These are phyloP conservation scores for Eimeria necatrix DNA, from an alignment of 169 alveolate species.

Conservation along the genomic window DNA sequence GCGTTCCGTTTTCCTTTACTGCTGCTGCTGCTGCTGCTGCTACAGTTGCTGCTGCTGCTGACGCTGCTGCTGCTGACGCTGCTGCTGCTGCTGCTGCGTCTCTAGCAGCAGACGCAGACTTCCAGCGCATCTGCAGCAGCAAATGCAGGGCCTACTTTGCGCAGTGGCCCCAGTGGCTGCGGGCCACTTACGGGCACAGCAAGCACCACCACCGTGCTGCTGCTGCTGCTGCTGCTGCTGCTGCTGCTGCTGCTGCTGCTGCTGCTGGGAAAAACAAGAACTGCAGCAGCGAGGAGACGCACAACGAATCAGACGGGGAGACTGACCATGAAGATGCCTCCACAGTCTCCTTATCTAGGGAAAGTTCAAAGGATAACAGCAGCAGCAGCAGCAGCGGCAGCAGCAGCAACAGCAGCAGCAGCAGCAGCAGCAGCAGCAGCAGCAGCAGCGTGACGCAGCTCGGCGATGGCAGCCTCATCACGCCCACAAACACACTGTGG, in stretches of 20 bases:
- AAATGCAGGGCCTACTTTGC: not conserved
- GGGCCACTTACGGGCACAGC: too few relatives aligned
- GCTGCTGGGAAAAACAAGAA: not conserved
- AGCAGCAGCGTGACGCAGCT: conserved; percentile 36
- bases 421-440: too few relatives aligned
- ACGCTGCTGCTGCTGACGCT: too few relatives aligned
- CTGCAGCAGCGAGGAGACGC: not conserved
- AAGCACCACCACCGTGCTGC: too few relatives aligned
- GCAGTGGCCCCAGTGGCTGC: too few relatives aligned
- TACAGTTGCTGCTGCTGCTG: not conserved
- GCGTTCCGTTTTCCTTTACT: not conserved
- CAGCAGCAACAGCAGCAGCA: too few relatives aligned
- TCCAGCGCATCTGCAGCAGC: not conserved
- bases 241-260: too few relatives aligned
- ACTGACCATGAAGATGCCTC: not conserved
- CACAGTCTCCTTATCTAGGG: not conserved
- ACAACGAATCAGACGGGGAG: not conserved
- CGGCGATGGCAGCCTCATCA: conserved; percentile 4
- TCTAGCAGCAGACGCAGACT: not conserved
- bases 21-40: not conserved
- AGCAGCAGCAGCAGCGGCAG: too few relatives aligned
- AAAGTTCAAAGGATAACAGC: too few relatives aligned
- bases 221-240: too few relatives aligned
- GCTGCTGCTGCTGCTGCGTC: too few relatives aligned
- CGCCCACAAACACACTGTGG: conserved; percentile 67